Evolutionary conservation across 495 filamentous ascomycete species (phyloP).

Genomic region (Aspergillus taichungensis): DNA sequence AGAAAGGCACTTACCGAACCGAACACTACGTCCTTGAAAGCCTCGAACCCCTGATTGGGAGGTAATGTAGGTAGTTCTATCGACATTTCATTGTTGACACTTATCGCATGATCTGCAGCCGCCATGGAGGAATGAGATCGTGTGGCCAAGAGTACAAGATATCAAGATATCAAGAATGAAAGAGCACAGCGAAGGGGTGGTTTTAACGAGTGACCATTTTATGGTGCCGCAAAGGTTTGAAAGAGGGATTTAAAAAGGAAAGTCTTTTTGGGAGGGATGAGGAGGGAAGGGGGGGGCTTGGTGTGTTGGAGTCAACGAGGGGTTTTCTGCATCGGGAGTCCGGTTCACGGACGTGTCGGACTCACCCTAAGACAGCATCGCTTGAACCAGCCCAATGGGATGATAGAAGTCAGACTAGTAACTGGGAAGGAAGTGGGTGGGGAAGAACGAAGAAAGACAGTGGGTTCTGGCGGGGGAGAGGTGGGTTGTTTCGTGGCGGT

Average conservation of each 20-base stretch:
- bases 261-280: constrained; percentile 4
- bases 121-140: constrained; percentile 26
- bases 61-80: constrained; percentile 35
- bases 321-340: constrained; percentile 16
- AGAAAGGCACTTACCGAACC: constrained; percentile 58
- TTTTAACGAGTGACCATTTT: constrained; percentile 17
- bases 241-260: constrained; percentile 14
- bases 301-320: constrained; percentile 21
- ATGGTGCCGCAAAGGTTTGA: constrained; percentile 1
- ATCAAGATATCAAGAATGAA: constrained; percentile 13
- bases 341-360: constrained; percentile 14
- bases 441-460: constrained; percentile 8
- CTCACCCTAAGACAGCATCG: constrained; percentile 10
- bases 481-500: constrained; percentile 6
- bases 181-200: constrained; percentile 2
- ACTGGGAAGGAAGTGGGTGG: constrained; percentile 4
- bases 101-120: constrained; percentile 34
- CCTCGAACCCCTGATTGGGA: constrained; percentile 52
- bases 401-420: not conserved
- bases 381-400: constrained; percentile 1
- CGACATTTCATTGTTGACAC: constrained; percentile 28
- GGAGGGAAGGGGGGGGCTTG: too few relatives aligned
- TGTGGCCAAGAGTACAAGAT: not conserved
- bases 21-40: constrained; percentile 71
- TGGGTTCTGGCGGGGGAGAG: constrained; percentile 5